A percentile compares a stretch with the other conserved stretches of the same genome.
Conservation (phyloP, 352 stramenopile genomes). For the Globisporangium spiculum region DNA sequence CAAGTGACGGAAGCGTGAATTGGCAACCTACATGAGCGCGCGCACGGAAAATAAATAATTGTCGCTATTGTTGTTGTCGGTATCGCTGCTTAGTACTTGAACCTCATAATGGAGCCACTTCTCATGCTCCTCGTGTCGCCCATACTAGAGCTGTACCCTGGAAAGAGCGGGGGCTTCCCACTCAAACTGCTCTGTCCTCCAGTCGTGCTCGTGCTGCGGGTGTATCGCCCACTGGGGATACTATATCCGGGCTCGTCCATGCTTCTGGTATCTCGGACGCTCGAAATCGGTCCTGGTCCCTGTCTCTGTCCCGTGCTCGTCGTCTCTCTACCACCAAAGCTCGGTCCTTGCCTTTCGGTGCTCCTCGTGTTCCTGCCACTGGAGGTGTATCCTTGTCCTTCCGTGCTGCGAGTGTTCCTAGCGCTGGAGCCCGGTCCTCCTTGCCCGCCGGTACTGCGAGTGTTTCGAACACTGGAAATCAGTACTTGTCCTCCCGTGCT, state of each 20-base stretch:
- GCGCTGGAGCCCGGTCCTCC: not conserved
- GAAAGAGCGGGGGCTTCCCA: not conserved
- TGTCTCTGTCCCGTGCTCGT: not conserved
- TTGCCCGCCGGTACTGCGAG: not conserved
- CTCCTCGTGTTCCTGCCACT: not conserved
- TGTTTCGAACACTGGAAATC: not conserved
- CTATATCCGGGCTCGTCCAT: not conserved
- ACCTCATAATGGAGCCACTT: constrained; percentile 1
- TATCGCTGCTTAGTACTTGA: constrained; percentile 7
- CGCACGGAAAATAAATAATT: not conserved
- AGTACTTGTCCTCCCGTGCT: not conserved
- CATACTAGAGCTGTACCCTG: not conserved
- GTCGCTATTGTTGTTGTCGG: not conserved
- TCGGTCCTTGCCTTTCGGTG: not conserved
- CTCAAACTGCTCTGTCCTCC: constrained; percentile 4
- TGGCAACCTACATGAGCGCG: not conserved
- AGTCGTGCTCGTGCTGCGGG: not conserved
- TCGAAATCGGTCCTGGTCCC: not conserved
- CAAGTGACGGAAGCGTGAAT: too few species aligned
- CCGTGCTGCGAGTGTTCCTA: not conserved
- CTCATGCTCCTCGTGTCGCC: not conserved
- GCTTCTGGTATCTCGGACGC: not conserved
- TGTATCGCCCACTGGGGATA: not conserved
- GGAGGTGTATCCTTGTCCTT: not conserved
- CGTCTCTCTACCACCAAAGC: not conserved